Evolutionary conservation across 805 yeast genomes (phyloP), one percentile per base, ranked within the genome.

Genomic region (Yamadazyma ubonensis): DNA sequence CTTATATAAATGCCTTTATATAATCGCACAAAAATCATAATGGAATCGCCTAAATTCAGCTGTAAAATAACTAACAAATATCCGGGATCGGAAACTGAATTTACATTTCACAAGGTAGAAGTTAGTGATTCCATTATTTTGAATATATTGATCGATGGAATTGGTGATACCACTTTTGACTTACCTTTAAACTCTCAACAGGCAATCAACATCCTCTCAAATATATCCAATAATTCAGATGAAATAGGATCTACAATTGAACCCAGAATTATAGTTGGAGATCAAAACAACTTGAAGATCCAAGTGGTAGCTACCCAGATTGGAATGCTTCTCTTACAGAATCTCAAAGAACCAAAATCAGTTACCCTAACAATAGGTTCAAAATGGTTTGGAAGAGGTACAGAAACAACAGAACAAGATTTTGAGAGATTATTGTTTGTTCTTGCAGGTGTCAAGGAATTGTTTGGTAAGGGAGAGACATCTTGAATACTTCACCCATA

Each of bases 111-210:
- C 22, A 58, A 55, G 41, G 38, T 70, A 2, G 70, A 64, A 15
- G 61, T 70, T 20, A 53, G 53, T 2, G 73, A 75, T 42, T 65
- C 63, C 42, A 50, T 59, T 31, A 54, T 75, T 2, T 25, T 75
- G 22, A 63, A 65, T 31, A 51, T 75, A 10, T 59, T 66, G 33
- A 56, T 57, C 25, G 55, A 74, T 48, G 78, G 77, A 0, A 63
- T 70, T n/a, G 61, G 70, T 52, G 80, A 77, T 55, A 61, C 76
- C 14, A 73, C 79, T 2, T 71, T 69, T 43, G 76, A 72, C 35
- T 58, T 75, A 7, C 73, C 67, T 11, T 43, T 58, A 20, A 42
- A 55, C 6, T 46, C 58, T 5, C 52, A 52, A 33, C 44, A 56
- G 10, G 39, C 55, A 2, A 51, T 57, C 4, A 55, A 49, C 32